phyloP scores from a whole-genome alignment of 352 stramenopile genomes.

The Pythium biforme region DNA sequence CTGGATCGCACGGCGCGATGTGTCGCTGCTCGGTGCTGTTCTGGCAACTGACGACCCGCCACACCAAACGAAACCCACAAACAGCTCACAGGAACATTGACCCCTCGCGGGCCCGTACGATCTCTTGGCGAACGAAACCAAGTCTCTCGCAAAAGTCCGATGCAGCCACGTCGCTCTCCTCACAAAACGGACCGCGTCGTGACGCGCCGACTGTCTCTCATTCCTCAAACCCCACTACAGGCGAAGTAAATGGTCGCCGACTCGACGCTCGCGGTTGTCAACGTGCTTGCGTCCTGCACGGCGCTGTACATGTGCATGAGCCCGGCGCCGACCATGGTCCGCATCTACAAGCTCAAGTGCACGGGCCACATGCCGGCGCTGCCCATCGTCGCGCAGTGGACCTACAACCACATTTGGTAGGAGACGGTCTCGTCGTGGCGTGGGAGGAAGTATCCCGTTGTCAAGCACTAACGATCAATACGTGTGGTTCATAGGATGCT shows the following conservation, averaged over 20 bases:
- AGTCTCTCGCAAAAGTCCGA: neutral
- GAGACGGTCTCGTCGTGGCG: neutral
- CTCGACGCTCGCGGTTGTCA: conserved; percentile 29
- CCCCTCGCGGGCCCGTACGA: too few relatives aligned
- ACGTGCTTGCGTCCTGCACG: conserved; percentile 37
- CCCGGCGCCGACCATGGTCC: conserved; percentile 30
- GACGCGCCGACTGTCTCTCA: neutral
- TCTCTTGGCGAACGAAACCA: too few relatives aligned
- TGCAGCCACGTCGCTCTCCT: neutral
- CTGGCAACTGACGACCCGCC: too few relatives aligned
- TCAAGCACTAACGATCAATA: neutral
- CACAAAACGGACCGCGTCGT: neutral
- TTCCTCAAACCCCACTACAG: neutral
- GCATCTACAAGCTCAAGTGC: conserved; percentile 29
- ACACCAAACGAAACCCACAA: too few relatives aligned
- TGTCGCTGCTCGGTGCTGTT: too few relatives aligned
- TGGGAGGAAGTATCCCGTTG: too few relatives aligned
- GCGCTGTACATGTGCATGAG: conserved; percentile 50
- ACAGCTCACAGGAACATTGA: too few relatives aligned
- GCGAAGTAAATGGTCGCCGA: conserved; percentile 23
- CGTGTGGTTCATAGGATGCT: conserved; percentile 26
- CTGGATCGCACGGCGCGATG: too few relatives aligned
- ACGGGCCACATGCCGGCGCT: conserved; percentile 44
- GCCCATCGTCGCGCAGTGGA: conserved; percentile 41
- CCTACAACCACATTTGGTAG: conserved; percentile 52